Conservation (phyloP, 257 asterid species). For the Salvia rosmarinus region DNA sequence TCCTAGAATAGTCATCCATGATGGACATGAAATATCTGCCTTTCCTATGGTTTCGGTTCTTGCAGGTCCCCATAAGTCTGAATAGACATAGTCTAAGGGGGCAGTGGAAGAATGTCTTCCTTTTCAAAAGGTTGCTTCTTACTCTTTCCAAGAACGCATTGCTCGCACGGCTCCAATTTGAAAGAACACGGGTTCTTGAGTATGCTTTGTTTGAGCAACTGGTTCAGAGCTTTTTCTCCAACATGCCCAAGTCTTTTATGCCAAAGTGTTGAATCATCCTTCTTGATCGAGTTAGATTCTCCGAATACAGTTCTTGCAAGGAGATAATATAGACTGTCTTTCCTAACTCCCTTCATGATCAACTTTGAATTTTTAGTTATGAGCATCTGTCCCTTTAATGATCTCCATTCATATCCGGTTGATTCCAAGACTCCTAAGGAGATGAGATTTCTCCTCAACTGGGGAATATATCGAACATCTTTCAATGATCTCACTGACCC, state of each 20-base stretch:
- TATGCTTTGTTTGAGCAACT: not conserved
- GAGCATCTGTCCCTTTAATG: no score
- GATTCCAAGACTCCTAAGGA: no score
- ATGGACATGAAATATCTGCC: not conserved
- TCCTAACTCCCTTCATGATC: not conserved
- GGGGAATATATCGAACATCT: no score
- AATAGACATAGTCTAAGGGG: not conserved
- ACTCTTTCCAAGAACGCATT: not conserved
- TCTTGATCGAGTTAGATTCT: not conserved
- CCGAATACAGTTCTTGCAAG: not conserved
- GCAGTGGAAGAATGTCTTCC: not conserved
- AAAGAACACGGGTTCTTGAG: no score
- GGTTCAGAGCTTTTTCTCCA: no score
- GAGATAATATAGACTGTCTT: not conserved
- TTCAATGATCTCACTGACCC: no score
- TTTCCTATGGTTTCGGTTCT: not conserved
- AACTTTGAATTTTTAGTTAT: no score
- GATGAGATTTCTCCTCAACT: no score
- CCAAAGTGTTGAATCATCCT: not conserved
- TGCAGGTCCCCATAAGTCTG: not conserved
- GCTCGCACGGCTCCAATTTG: not conserved
- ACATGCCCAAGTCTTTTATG: not conserved
- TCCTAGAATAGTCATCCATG: not conserved
- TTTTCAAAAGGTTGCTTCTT: not conserved
- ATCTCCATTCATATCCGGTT: no score